These are phyloP conservation scores for Annulohypoxylon moriforme DNA, from an alignment of 495 filamentous ascomycete genomes.

Conservation along the genomic window DNA sequence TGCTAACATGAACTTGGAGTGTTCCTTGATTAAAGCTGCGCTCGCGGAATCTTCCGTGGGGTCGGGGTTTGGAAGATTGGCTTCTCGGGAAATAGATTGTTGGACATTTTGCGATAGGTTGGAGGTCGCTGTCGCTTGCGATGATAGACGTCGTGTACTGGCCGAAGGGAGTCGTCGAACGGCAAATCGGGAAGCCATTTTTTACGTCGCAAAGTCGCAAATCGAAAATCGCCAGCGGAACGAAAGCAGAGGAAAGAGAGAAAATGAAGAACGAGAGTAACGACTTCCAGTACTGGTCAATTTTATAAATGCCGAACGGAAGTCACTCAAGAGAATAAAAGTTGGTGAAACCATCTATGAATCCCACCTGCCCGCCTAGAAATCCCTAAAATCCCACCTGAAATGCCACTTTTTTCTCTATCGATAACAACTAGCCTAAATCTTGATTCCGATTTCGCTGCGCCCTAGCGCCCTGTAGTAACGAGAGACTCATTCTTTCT, in stretches of 20 bases:
- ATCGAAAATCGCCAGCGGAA: not conserved
- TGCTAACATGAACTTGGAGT: constrained; percentile 88
- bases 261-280: not conserved
- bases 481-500: not conserved
- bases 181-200: constrained; percentile 42
- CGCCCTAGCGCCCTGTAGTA: not conserved
- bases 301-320: not conserved
- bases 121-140: constrained; percentile 35
- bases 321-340: not conserved
- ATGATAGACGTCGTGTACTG: constrained; percentile 34
- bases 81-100: constrained; percentile 59
- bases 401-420: constrained; percentile 7
- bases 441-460: constrained; percentile 3
- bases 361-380: not conserved
- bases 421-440: constrained; percentile 6
- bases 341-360: constrained; percentile 1
- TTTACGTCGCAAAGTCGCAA: constrained; percentile 4
- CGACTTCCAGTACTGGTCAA: not conserved
- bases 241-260: not conserved
- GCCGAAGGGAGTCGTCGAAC: constrained; percentile 25
- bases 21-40: constrained; percentile 74
- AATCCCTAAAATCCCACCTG: constrained; percentile 8
- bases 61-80: constrained; percentile 77
- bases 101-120: constrained; percentile 36
- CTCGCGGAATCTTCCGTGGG: constrained; percentile 81